These are phyloP conservation scores for Aquanectria penicillioides DNA, from an alignment of 2,329 filamentous ascomycete genomes.

Conservation along the genomic window DNA sequence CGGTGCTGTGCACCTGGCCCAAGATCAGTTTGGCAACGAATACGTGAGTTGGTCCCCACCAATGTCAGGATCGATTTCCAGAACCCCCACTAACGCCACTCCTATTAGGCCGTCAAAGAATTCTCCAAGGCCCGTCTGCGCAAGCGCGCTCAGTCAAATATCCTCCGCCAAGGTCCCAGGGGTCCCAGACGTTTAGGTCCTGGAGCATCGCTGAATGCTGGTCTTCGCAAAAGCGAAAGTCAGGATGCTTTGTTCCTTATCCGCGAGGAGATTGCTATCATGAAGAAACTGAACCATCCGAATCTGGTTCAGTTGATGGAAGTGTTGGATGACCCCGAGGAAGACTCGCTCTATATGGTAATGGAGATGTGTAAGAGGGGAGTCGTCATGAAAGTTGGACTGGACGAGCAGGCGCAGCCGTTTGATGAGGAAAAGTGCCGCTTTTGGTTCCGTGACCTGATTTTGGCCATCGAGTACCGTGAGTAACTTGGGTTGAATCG, in stretches of 20 bases:
- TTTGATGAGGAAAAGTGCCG: constrained; percentile 86
- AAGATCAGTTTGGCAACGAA: constrained; percentile 91
- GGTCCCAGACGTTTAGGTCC: constrained; percentile 45
- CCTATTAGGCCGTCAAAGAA: constrained; percentile 86
- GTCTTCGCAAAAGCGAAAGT: constrained; percentile 64
- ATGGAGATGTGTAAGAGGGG: constrained; percentile 99
- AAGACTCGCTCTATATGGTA: constrained; percentile 98
- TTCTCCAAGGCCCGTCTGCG: constrained; percentile 93
- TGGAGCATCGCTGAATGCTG: constrained; percentile 38
- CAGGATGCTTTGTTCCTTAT: constrained; percentile 83
- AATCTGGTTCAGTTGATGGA: constrained; percentile 95
- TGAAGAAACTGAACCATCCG: constrained; percentile 97
- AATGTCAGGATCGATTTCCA: not conserved
- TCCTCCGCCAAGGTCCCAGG: constrained; percentile 68
- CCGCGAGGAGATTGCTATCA: constrained; percentile 95
- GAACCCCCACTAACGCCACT: constrained; percentile 27
- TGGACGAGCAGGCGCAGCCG: constrained; percentile 84
- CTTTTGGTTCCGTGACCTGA: constrained; percentile 93
- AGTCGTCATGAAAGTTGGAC: constrained; percentile 93
- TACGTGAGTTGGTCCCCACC: constrained; percentile 71
- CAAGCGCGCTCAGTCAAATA: constrained; percentile 89
- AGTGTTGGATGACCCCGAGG: constrained; percentile 92
- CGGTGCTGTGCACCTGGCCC: constrained; percentile 89
- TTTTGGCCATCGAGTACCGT: constrained; percentile 94
- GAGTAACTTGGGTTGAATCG: constrained; percentile 50